These are phyloP conservation scores for Coemansia javaensis DNA, from an alignment of 192 early-diverging fungal species.

Conservation along the genomic window DNA sequence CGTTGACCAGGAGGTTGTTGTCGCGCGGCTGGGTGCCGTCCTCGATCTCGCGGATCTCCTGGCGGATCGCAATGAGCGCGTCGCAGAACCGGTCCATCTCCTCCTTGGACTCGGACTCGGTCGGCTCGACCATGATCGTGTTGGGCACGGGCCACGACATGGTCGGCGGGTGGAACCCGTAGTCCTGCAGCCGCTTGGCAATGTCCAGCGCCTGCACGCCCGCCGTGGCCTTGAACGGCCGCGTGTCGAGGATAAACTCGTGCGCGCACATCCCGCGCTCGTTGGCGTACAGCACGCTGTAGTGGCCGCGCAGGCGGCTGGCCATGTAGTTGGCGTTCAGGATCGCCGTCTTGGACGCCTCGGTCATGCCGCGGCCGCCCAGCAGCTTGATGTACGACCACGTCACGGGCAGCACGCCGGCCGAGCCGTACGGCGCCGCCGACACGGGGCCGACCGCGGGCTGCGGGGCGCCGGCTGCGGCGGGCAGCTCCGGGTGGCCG, in stretches of 20 bases:
- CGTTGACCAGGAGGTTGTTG: slow-evolving; percentile 81
- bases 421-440: slow-evolving; percentile 95
- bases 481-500: slow-evolving; percentile 77
- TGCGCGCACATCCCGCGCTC: slow-evolving; percentile 94
- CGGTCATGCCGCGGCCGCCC: slow-evolving; percentile 85
- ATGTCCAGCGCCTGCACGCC: slow-evolving; percentile 93
- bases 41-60: slow-evolving; percentile 86
- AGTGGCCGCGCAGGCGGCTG: slow-evolving; percentile 82
- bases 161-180: slow-evolving; percentile 97
- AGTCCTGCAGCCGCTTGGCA: slow-evolving; percentile 98
- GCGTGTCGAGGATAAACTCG: slow-evolving; percentile 97
- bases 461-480: slow-evolving; percentile 55
- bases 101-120: slow-evolving; percentile 88
- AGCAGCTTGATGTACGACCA: slow-evolving; percentile 99
- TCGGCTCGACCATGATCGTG: slow-evolving; percentile 99
- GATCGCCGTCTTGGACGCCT: slow-evolving; percentile 85
- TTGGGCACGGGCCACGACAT: slow-evolving; percentile 99
- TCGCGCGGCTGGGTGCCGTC: slow-evolving; percentile 78
- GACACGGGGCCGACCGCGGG: slow-evolving; percentile 88
- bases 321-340: slow-evolving; percentile 99
- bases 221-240: slow-evolving; percentile 74
- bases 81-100: slow-evolving; percentile 98
- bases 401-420: slow-evolving; percentile 93
- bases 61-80: slow-evolving; percentile 93
- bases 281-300: slow-evolving; percentile 90